Percentiles rank a stretch among this genome's conserved stretches.
phyloP scores from a whole-genome alignment of 78 protist genomes.

The Bigelowiella natans region DNA sequence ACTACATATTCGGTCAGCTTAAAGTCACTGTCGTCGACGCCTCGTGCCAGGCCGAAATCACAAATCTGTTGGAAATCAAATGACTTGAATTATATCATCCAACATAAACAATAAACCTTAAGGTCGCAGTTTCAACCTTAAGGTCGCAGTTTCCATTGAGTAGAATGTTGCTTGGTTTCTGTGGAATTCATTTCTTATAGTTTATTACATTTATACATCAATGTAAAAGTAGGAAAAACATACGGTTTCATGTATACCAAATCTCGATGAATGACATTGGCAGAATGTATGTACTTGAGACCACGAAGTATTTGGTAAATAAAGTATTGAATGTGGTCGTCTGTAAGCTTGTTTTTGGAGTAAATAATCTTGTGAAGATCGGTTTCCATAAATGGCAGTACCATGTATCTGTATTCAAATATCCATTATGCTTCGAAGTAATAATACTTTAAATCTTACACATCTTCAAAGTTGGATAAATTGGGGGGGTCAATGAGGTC shows the following conservation, averaged over 20 bases:
- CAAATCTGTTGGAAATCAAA: too few relatives aligned
- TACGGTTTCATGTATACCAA: too few relatives aligned
- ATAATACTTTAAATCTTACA: too few relatives aligned
- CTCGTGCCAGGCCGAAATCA: constrained; percentile 34
- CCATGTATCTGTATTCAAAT: constrained; percentile 35
- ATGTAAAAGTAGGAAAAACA: neutral
- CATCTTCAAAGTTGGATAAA: neutral
- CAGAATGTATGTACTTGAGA: constrained; percentile 84
- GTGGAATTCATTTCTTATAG: too few relatives aligned
- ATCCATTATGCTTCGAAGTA: too few relatives aligned
- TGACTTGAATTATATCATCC: too few relatives aligned
- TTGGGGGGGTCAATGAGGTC: neutral
- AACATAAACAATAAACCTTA: too few relatives aligned
- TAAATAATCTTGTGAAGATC: constrained; percentile 81
- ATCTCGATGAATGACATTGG: constrained; percentile 51
- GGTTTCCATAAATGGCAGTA: constrained; percentile 89
- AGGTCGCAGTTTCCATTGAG: constrained; percentile 52
- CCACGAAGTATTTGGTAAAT: constrained; percentile 60
- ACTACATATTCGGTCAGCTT: constrained; percentile 11
- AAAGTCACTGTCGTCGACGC: neutral
- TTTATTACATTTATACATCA: neutral
- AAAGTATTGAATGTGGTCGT: constrained; percentile 90
- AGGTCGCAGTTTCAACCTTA: too few relatives aligned
- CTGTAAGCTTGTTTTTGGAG: constrained; percentile 70
- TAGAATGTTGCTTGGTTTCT: constrained; percentile 89